Percentiles rank a stretch among this genome's conserved stretches.
Evolutionary conservation across 106 monocot genomes (phyloP).

Genomic region (Platanthera zijinensis): DNA sequence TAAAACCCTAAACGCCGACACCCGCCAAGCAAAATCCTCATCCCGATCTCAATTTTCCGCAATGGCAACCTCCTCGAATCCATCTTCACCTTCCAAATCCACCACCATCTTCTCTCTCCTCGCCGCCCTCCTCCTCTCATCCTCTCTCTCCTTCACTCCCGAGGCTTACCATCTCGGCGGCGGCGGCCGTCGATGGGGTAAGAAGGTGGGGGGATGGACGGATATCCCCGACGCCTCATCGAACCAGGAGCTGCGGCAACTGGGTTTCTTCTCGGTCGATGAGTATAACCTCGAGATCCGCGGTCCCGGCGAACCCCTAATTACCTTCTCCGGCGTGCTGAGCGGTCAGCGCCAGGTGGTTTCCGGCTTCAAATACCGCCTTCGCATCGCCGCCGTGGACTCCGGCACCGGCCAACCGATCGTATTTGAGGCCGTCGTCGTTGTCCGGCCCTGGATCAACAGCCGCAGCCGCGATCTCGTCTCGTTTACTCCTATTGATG

Average conservation of each 20-base stretch:
- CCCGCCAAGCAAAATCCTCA: neutral
- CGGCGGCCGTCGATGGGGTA: neutral
- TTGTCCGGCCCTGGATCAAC: constrained; percentile 36
- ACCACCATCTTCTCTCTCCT: constrained; percentile 3
- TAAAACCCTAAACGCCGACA: neutral
- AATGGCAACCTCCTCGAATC: neutral
- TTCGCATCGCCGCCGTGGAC: constrained; percentile 8
- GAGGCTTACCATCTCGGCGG: neutral
- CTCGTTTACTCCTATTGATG: constrained; percentile 27
- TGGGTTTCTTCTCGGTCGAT: constrained; percentile 34
- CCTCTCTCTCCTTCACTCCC: neutral
- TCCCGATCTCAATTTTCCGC: neutral
- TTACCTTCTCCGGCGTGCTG: constrained; percentile 26
- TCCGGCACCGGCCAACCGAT: neutral
- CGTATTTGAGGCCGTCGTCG: constrained; percentile 37
- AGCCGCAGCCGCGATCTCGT: constrained; percentile 16
- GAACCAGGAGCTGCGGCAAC: constrained; percentile 27
- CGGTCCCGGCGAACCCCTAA: neutral
- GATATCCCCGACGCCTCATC: constrained; percentile 21
- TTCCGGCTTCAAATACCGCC: constrained; percentile 31
- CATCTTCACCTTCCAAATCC: neutral
- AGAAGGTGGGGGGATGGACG: constrained; percentile 23
- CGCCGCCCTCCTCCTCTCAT: neutral
- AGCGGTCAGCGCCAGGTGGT: constrained; percentile 33
- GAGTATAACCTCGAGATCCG: constrained; percentile 27